Conservation (phyloP, 257 asterid species). For the Pogostemon cablin region DNA sequence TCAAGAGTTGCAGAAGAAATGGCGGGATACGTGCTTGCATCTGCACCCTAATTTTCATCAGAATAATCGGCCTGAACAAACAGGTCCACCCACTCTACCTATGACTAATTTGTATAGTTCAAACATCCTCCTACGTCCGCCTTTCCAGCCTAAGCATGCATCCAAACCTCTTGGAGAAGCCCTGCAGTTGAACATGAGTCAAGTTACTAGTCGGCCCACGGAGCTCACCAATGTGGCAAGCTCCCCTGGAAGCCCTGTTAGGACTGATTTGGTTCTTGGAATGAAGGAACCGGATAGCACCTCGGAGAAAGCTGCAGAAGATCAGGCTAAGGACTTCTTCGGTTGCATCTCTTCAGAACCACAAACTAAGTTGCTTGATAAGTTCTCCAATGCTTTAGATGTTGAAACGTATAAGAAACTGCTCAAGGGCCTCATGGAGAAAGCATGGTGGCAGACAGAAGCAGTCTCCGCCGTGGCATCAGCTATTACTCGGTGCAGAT, state of each 20-base stretch:
- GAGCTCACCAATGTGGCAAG: slow-evolving; percentile 23
- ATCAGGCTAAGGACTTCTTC: slow-evolving; percentile 66
- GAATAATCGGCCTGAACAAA: slow-evolving; percentile 34
- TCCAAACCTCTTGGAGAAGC: slow-evolving; percentile 57
- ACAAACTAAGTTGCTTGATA: slow-evolving; percentile 55
- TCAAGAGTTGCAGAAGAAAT: slow-evolving; percentile 72
- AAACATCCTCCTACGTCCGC: slow-evolving; percentile 49
- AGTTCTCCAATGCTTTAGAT: slow-evolving; percentile 67
- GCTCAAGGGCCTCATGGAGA: slow-evolving; percentile 90
- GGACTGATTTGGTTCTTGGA: slow-evolving; percentile 86
- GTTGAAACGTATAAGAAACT: slow-evolving; percentile 86
- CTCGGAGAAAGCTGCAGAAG: slow-evolving; percentile 46
- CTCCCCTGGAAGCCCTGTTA: slow-evolving; percentile 72
- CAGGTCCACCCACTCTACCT: slow-evolving; percentile 46
- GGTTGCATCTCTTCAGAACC: slow-evolving; percentile 75
- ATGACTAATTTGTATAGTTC: slow-evolving; percentile 53
- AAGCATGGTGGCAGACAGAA: slow-evolving; percentile 98
- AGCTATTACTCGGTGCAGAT: slow-evolving; percentile 73
- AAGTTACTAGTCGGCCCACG: slow-evolving; percentile 30
- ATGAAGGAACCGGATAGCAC: slow-evolving; percentile 41
- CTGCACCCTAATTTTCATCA: slow-evolving; percentile 77
- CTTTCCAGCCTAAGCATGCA: slow-evolving; percentile 57
- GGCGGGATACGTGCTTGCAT: slow-evolving; percentile 74
- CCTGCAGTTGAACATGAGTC: slow-evolving; percentile 56
- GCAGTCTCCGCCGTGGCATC: slow-evolving; percentile 85